phyloP scores from a whole-genome alignment of 2,329 filamentous ascomycete genomes.

The Neofusicoccum cordaticola region DNA sequence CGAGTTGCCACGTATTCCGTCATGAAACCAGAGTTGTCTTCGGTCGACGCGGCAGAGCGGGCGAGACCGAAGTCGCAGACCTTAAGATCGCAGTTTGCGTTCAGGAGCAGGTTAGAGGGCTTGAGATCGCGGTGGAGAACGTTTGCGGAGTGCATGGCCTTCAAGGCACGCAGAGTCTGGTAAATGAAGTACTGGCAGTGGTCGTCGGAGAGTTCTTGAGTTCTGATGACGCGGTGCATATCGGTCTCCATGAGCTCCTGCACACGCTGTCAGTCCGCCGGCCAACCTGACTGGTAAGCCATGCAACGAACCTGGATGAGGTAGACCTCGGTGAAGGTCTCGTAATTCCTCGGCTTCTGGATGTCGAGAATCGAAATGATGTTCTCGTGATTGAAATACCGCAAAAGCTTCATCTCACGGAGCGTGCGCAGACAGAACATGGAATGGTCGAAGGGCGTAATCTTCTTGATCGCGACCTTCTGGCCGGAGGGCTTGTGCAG shows the following conservation, averaged over 20 bases:
- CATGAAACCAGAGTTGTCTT: slow-evolving; percentile 99
- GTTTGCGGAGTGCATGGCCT: slow-evolving; percentile 99
- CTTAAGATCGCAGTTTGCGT: slow-evolving; percentile 98
- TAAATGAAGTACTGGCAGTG: slow-evolving; percentile 99
- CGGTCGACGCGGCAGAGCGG: slow-evolving; percentile 90
- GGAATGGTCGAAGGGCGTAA: slow-evolving; percentile 97
- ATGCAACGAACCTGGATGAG: slow-evolving; percentile 74
- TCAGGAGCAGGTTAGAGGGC: slow-evolving; percentile 92
- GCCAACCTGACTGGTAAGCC: background rate
- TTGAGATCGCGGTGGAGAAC: slow-evolving; percentile 97
- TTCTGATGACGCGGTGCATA: slow-evolving; percentile 98
- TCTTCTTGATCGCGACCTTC: slow-evolving; percentile 99
- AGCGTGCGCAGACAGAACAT: slow-evolving; percentile 97
- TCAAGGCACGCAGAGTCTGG: slow-evolving; percentile 93
- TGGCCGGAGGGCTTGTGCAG: slow-evolving; percentile 97
- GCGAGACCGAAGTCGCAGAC: slow-evolving; percentile 98
- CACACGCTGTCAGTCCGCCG: slow-evolving; percentile 19
- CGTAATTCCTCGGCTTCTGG: slow-evolving; percentile 94
- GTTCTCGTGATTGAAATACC: slow-evolving; percentile 99
- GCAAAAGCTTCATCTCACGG: slow-evolving; percentile 97
- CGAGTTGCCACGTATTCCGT: slow-evolving; percentile 99
- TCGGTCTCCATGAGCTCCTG: slow-evolving; percentile 99
- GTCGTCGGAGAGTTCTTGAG: slow-evolving; percentile 96
- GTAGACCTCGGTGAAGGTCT: slow-evolving; percentile 96
- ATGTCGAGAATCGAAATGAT: slow-evolving; percentile 99